Evolutionary conservation across 108 stramenopile species (phyloP), one percentile per base, ranked within the genome.

Genomic region (Fistulifera pelliculosa): DNA sequence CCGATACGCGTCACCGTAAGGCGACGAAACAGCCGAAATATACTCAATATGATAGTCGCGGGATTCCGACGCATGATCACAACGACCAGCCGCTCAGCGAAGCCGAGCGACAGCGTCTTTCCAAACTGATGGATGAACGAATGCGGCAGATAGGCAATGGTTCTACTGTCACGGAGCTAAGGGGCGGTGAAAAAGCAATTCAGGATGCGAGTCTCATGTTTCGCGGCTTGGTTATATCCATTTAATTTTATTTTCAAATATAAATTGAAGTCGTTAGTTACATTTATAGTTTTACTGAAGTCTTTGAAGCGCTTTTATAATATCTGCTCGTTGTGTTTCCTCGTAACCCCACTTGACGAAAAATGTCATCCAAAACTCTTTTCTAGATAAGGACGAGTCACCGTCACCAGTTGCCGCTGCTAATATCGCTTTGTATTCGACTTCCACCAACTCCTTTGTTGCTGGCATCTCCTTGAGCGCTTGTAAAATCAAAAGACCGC

Each of bases 121-220:
- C 49, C 23, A 38, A 47, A 15, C 41, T 72, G 43, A 87, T 93
- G 91, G 66, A 78, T 19, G 60, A 73, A 41, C 83, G 83, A 56
- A 77, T 73, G 71, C 68, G 54, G 44, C 62, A 77, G 47, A 56
- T 91, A 7, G 87, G 87, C 25, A 56, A 61, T 56, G 81, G 72
- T 13, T 63, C 77, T 1, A 81, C 81, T 2, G 83, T 88, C 23
- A 86, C 83, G 3, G 83, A 79, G 61, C 54, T 86, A 1, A 60
- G 73, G 38, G 79, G 84, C 14, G 86, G 86, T 16, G 87, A 83
- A 47, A 86, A 72, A 58, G 28, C 72, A 8, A 73, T 93, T 57
- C 55, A 72, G 22, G 87, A 93, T 77, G 82, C 87, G 2, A 81
- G 82, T 39, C 74, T 88, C 18, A 93, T 93, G 91, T 93, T 89